Evolutionary conservation across 164 flowering plant species (phyloP).

Genomic region (Vitis cinerea): DNA sequence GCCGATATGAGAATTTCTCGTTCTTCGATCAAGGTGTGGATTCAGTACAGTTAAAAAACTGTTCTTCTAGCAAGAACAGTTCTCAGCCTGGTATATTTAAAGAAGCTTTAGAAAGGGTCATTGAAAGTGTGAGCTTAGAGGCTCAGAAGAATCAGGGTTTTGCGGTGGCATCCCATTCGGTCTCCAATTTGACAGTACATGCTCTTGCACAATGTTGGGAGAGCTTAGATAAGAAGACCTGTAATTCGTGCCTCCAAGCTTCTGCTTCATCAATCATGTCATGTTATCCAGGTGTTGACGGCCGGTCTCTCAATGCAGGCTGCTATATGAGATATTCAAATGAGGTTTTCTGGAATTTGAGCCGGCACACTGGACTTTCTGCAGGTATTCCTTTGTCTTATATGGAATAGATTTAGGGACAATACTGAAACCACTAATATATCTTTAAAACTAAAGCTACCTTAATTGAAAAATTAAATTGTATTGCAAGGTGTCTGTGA

Average conservation of each 20-base stretch:
- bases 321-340: slow-evolving; percentile 21
- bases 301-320: slow-evolving; percentile 20
- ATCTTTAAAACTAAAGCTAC: too few relatives aligned
- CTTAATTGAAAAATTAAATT: too few relatives aligned
- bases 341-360: slow-evolving; percentile 11
- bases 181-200: slow-evolving; percentile 5
- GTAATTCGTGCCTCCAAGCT: slow-evolving; percentile 17
- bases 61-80: slow-evolving; percentile 3
- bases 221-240: slow-evolving; percentile 13
- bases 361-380: background rate
- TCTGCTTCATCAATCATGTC: slow-evolving; percentile 14
- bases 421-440: too few relatives aligned
- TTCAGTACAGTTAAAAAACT: background rate
- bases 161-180: slow-evolving; percentile 8
- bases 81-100: slow-evolving; percentile 2
- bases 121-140: slow-evolving; percentile 7
- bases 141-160: slow-evolving; percentile 12
- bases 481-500: too few relatives aligned
- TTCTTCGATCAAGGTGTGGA: slow-evolving; percentile 15
- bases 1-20: slow-evolving; percentile 14
- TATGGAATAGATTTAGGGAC: too few relatives aligned
- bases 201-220: slow-evolving; percentile 23
- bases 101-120: slow-evolving; percentile 2
- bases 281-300: slow-evolving; percentile 17
- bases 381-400: slow-evolving; percentile 6